phyloP scores from a whole-genome alignment of 257 asterid species.

The Solanum chilense region DNA sequence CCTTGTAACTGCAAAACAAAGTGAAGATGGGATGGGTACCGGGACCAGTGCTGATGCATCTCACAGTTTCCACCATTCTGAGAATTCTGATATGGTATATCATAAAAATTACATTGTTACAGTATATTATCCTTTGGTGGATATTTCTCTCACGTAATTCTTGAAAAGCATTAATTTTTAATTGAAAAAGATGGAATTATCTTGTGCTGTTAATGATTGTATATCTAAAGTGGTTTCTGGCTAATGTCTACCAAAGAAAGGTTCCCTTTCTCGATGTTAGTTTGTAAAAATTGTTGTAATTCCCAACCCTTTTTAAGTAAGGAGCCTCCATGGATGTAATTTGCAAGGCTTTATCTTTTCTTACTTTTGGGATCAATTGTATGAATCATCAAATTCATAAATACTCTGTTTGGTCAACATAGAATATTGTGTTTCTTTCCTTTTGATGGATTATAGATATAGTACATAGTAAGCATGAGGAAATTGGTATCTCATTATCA shows the following conservation, averaged over 20 bases:
- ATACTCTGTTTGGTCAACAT: neutral
- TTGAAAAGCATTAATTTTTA: neutral
- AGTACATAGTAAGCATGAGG: neutral
- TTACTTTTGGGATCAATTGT: neutral
- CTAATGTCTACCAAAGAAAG: neutral
- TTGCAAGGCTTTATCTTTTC: neutral
- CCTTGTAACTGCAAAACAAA: constrained; percentile 68
- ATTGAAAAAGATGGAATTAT: neutral
- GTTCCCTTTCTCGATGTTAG: neutral
- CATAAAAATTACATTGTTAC: neutral
- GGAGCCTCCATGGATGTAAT: neutral
- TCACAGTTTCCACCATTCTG: constrained; percentile 29
- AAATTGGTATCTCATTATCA: neutral
- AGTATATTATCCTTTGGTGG: neutral
- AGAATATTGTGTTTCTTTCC: neutral
- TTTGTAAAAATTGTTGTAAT: neutral
- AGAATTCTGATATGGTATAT: constrained; percentile 37
- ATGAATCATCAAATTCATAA: neutral
- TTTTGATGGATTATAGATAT: neutral
- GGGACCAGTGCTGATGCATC: constrained; percentile 44
- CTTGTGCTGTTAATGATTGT: neutral
- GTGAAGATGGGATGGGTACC: constrained; percentile 35
- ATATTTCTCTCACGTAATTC: neutral
- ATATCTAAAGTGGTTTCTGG: neutral
- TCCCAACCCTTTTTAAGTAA: neutral